Evolutionary conservation across 2,329 filamentous ascomycete genomes (phyloP).

Genomic region (Tolypocladium endophyticum): DNA sequence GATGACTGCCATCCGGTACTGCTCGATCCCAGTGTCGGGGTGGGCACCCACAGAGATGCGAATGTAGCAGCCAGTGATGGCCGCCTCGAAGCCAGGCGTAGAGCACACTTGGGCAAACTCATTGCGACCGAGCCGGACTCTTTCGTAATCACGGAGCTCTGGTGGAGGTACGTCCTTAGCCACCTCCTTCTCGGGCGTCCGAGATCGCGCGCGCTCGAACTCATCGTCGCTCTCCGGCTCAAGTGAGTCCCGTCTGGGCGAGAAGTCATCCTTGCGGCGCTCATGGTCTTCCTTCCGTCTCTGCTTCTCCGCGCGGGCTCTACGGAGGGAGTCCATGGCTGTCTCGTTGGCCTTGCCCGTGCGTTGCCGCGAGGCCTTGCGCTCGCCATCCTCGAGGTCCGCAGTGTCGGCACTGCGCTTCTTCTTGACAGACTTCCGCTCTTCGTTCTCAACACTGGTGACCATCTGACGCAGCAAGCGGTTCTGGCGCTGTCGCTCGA

Average conservation of each 20-base stretch:
- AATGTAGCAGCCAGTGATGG: constrained; percentile 74
- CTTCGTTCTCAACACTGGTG: constrained; percentile 52
- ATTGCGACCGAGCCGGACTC: constrained; percentile 70
- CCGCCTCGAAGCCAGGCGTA: constrained; percentile 77
- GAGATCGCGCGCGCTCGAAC: constrained; percentile 51
- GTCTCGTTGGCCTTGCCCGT: constrained; percentile 38
- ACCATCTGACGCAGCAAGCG: constrained; percentile 70
- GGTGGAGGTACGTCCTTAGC: constrained; percentile 61
- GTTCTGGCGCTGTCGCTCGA: constrained; percentile 74
- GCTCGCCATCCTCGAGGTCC: constrained; percentile 64
- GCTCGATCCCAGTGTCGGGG: constrained; percentile 57
- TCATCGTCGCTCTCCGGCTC: constrained; percentile 71
- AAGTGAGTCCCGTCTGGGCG: constrained; percentile 18
- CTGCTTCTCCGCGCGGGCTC: constrained; percentile 51
- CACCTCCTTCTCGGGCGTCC: constrained; percentile 50
- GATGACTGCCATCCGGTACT: constrained; percentile 82
- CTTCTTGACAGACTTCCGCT: constrained; percentile 41
- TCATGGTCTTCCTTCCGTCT: constrained; percentile 41
- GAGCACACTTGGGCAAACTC: constrained; percentile 90
- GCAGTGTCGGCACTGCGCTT: constrained; percentile 71
- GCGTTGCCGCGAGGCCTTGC: constrained; percentile 64
- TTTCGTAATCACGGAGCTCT: constrained; percentile 71
- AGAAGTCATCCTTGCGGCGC: constrained; percentile 45
- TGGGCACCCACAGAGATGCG: constrained; percentile 77
- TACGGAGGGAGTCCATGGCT: constrained; percentile 61